Conservation (phyloP, 257 asterid species). For the Nicotiana tabacum region DNA sequence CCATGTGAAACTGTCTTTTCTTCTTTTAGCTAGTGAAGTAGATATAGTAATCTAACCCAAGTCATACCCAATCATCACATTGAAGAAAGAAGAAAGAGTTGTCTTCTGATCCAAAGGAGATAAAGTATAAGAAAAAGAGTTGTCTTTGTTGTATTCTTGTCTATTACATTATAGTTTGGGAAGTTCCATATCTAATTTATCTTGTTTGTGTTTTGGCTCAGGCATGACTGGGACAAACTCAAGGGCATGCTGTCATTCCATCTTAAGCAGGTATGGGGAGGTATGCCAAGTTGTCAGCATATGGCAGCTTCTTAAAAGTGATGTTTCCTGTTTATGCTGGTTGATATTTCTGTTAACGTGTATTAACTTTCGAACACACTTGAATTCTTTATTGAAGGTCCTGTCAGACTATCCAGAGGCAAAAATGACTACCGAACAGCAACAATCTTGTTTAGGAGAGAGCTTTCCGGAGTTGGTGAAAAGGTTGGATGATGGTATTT, state of each 20-base stretch:
- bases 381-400: conserved; percentile 40
- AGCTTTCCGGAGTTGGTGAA: conserved; percentile 67
- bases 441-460: conserved; percentile 68
- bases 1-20: not conserved
- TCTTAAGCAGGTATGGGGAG: conserved; percentile 71
- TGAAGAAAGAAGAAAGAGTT: not conserved
- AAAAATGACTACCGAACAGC: conserved; percentile 65
- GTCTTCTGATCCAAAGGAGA: not conserved
- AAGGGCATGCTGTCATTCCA: conserved; percentile 62
- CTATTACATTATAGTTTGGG: not conserved
- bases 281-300: conserved; percentile 21
- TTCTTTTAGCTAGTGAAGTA: not conserved
- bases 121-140: not conserved
- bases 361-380: not conserved
- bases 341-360: not conserved
- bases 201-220: conserved; percentile 30
- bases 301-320: not conserved
- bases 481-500: conserved; percentile 97
- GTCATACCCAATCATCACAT: not conserved
- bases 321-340: not conserved
- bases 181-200: not conserved
- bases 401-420: conserved; percentile 87
- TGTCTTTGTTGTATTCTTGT: not conserved
- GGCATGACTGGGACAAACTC: conserved; percentile 83
- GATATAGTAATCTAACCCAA: not conserved